Percentiles rank a stretch among this genome's conserved stretches.
phyloP scores from a whole-genome alignment of 306 rosid genomes.

The Malus fusca region DNA sequence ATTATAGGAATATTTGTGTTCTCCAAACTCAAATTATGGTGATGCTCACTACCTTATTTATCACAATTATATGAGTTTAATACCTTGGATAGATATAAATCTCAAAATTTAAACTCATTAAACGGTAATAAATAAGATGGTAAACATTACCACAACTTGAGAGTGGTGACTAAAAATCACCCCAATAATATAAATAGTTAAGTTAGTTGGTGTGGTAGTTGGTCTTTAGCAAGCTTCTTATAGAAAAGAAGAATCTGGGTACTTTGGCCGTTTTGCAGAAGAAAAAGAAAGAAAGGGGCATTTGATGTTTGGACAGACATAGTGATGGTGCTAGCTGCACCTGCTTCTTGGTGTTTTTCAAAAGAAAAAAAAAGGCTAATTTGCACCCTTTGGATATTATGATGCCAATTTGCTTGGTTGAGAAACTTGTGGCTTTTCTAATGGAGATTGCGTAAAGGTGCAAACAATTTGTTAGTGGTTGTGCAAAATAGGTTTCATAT shows the following conservation, averaged over 20 bases:
- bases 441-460: slow-evolving; percentile 24
- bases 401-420: slow-evolving; percentile 26
- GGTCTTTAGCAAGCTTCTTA: slow-evolving; percentile 14
- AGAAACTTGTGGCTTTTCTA: slow-evolving; percentile 20
- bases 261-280: neutral
- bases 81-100: too few relatives aligned
- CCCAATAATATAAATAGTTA: slow-evolving; percentile 17
- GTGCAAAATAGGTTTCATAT: slow-evolving; percentile 8
- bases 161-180: too few relatives aligned
- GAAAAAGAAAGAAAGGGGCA: neutral
- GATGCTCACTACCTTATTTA: too few relatives aligned
- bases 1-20: too few relatives aligned
- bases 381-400: neutral
- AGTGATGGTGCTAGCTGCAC: slow-evolving; percentile 3
- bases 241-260: neutral
- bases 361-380: neutral
- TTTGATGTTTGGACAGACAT: neutral
- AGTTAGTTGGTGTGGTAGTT: slow-evolving; percentile 33
- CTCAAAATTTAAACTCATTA: too few relatives aligned
- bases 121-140: too few relatives aligned
- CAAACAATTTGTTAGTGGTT: slow-evolving; percentile 14
- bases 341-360: neutral
- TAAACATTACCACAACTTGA: too few relatives aligned
- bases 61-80: too few relatives aligned
- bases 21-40: too few relatives aligned